phyloP scores from a whole-genome alignment of 2,329 filamentous ascomycete genomes.

The Alternaria atra region DNA sequence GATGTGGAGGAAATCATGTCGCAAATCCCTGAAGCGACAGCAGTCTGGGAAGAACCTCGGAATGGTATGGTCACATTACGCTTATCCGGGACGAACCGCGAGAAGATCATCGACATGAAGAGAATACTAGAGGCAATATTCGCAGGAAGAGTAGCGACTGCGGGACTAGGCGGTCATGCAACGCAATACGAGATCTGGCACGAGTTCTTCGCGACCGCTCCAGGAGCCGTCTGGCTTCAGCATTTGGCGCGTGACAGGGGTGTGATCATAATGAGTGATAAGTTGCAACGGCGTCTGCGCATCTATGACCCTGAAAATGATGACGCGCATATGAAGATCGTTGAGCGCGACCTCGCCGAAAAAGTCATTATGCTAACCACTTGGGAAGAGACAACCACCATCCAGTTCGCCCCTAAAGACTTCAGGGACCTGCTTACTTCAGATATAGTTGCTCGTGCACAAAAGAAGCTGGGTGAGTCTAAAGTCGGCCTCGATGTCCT shows the following conservation, averaged over 20 bases:
- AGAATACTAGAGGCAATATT: constrained; percentile 10
- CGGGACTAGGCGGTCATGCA: background rate
- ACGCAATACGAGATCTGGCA: constrained; percentile 15
- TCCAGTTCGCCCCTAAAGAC: background rate
- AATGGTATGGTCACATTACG: constrained; percentile 10
- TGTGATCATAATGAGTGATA: constrained; percentile 11
- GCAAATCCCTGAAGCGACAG: background rate
- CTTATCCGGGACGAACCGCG: constrained; percentile 5
- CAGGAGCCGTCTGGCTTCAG: constrained; percentile 9
- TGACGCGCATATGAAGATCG: background rate
- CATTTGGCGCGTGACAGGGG: constrained; percentile 5
- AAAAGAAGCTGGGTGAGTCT: background rate
- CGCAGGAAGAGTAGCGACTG: constrained; percentile 4
- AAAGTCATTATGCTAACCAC: constrained; percentile 1
- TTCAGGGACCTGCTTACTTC: constrained; percentile 8
- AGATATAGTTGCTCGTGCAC: background rate
- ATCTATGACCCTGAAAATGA: constrained; percentile 10
- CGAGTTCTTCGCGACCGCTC: constrained; percentile 13
- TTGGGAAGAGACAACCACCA: background rate
- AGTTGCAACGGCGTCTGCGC: constrained; percentile 10
- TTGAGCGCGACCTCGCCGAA: constrained; percentile 4
- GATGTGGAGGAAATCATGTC: constrained; percentile 5
- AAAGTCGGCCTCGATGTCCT: constrained; percentile 14
- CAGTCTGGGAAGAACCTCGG: constrained; percentile 6
- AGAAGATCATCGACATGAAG: constrained; percentile 8